These are phyloP conservation scores for Fusarium neocosmosporiellum DNA, from an alignment of 2,329 filamentous ascomycete species.

Conservation along the genomic window DNA sequence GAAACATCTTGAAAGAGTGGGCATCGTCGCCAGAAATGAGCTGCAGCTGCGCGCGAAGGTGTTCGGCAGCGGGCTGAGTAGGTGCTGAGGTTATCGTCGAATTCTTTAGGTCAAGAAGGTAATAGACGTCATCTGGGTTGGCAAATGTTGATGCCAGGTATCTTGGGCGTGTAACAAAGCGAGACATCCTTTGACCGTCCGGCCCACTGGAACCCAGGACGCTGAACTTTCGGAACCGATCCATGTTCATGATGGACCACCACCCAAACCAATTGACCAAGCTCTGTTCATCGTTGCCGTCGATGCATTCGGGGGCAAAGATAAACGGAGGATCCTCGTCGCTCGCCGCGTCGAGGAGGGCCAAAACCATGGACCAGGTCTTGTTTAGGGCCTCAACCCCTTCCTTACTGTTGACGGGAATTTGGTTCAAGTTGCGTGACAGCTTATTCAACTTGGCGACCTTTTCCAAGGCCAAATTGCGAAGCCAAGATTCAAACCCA, in stretches of 20 bases:
- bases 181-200: constrained; percentile 36
- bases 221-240: constrained; percentile 64
- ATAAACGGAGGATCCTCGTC: constrained; percentile 49
- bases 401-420: constrained; percentile 1
- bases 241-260: constrained; percentile 63
- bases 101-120: constrained; percentile 8
- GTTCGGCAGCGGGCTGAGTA: background rate
- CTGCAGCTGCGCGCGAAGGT: background rate
- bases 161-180: constrained; percentile 37
- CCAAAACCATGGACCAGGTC: constrained; percentile 30
- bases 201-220: constrained; percentile 61
- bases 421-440: background rate
- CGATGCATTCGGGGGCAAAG: constrained; percentile 60
- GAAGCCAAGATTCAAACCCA: constrained; percentile 45
- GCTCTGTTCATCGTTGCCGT: constrained; percentile 70
- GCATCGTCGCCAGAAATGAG: constrained; percentile 18
- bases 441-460: background rate
- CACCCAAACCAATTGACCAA: constrained; percentile 72
- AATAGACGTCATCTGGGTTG: constrained; percentile 50
- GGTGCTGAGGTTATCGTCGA: background rate
- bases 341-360: constrained; percentile 28
- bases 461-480: constrained; percentile 42
- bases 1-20: constrained; percentile 6
- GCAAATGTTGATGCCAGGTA: constrained; percentile 51
- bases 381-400: constrained; percentile 39